phyloP scores from a whole-genome alignment of 176 grass and related monocot species.

The Carex parvula region DNA sequence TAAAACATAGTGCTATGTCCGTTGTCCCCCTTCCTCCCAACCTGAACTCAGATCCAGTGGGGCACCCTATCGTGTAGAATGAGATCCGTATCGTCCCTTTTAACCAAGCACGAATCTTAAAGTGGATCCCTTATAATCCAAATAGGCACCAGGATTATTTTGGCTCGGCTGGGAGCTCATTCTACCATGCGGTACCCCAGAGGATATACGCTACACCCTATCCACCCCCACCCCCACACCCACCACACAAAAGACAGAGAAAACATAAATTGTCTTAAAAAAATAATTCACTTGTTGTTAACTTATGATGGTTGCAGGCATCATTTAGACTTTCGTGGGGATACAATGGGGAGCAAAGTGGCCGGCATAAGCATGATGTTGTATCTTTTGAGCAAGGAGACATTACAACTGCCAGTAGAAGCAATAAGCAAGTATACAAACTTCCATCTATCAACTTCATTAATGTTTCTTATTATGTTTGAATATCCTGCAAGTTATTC shows the following conservation, averaged over 20 bases:
- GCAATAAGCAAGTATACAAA: slow-evolving; percentile 80
- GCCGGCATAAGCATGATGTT: slow-evolving; percentile 96
- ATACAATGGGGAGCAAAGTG: slow-evolving; percentile 91
- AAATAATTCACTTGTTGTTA: not conserved
- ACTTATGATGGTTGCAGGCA: slow-evolving; percentile 26
- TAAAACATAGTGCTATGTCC: not conserved
- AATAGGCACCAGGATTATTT: too few relatives aligned
- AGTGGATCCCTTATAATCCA: too few relatives aligned
- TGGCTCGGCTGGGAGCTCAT: too few relatives aligned
- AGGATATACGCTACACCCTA: not conserved
- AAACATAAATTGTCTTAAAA: not conserved
- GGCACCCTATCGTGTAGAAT: too few relatives aligned
- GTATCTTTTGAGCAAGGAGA: slow-evolving; percentile 99
- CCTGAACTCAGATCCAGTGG: too few relatives aligned
- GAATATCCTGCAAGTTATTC: slow-evolving; percentile 2
- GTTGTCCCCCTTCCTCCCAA: too few relatives aligned
- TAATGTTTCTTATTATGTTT: not conserved
- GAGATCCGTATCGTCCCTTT: too few relatives aligned
- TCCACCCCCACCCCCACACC: not conserved
- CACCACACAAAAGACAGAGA: not conserved
- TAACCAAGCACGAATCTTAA: too few relatives aligned
- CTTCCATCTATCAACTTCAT: not conserved
- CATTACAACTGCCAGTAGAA: slow-evolving; percentile 93
- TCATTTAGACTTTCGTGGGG: slow-evolving; percentile 75
- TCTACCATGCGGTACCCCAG: too few relatives aligned